Percentiles rank a stretch among this genome's conserved stretches.
Evolutionary conservation across 305 asterid species (phyloP).

Genomic region (Rubia peregrina): DNA sequence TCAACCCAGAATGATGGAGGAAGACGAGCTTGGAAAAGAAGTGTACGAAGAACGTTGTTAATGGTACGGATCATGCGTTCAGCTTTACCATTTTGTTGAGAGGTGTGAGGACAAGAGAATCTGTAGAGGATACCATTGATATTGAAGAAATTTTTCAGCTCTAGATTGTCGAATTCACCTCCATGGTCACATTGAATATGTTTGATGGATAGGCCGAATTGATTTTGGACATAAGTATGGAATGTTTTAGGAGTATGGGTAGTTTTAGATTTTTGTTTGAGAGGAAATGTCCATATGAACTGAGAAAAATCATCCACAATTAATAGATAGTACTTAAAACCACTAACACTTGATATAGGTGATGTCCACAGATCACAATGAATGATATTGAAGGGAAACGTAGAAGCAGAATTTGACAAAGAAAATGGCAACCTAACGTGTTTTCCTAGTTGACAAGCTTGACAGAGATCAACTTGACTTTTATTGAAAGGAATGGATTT

Average conservation of each 20-base stretch:
- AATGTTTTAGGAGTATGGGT: background rate
- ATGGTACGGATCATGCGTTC: background rate
- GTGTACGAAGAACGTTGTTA: background rate
- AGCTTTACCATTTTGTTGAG: background rate
- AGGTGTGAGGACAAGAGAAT: background rate
- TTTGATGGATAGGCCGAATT: conserved; percentile 5
- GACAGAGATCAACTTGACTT: background rate
- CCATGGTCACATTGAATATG: conserved; percentile 3
- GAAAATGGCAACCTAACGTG: conserved; percentile 16
- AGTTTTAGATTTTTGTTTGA: conserved; percentile 8
- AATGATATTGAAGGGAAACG: conserved; percentile 15
- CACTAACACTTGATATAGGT: conserved; percentile 7
- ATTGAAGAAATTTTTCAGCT: background rate
- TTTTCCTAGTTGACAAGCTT: conserved; percentile 17
- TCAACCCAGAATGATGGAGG: conserved; percentile 6
- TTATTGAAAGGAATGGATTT: background rate
- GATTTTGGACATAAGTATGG: background rate
- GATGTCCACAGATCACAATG: conserved; percentile 13
- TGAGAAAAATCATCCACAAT: conserved; percentile 13
- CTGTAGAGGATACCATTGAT: background rate
- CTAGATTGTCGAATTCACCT: conserved; percentile 8
- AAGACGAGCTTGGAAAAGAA: background rate
- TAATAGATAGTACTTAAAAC: conserved; percentile 9
- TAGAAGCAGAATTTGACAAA: background rate
- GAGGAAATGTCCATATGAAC: conserved; percentile 11